These are phyloP conservation scores for Ascoidea tarda DNA, from an alignment of 805 yeast genomes.

Conservation along the genomic window DNA sequence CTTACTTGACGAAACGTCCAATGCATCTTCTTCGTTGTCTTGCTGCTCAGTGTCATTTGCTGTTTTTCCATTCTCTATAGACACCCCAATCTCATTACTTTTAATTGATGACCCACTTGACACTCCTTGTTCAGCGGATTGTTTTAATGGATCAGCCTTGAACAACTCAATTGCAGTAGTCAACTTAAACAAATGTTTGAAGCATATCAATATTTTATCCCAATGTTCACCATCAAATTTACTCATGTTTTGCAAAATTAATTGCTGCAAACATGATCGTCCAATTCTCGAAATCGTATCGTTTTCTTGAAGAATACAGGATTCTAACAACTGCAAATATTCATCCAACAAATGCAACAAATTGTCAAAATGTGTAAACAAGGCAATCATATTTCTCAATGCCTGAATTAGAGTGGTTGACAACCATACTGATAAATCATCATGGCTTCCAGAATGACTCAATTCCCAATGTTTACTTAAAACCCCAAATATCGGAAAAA, in stretches of 20 bases:
- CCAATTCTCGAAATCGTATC: constrained; percentile 96
- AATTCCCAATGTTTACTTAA: constrained; percentile 65
- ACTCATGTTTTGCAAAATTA: constrained; percentile 60
- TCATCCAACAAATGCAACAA: constrained; percentile 66
- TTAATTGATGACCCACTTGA: neutral
- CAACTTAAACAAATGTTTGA: constrained; percentile 55
- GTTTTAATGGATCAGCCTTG: constrained; percentile 32
- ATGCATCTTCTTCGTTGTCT: neutral
- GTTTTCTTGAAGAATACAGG: constrained; percentile 92
- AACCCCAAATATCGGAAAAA: constrained; percentile 85
- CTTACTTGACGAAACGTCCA: constrained; percentile 1
- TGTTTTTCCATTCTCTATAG: neutral
- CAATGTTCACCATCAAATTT: constrained; percentile 61
- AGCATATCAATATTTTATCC: constrained; percentile 51
- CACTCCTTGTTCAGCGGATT: neutral
- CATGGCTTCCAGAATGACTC: constrained; percentile 53
- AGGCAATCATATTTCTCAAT: constrained; percentile 68
- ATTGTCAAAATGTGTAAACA: constrained; percentile 68
- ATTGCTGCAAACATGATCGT: constrained; percentile 69
- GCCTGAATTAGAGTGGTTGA: constrained; percentile 96
- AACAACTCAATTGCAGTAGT: constrained; percentile 84
- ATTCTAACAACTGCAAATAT: constrained; percentile 59
- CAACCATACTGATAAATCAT: constrained; percentile 88
- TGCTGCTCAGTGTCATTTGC: neutral
- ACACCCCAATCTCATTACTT: neutral